A percentile compares a stretch with the other conserved stretches of the same genome.
Conservation (phyloP, 2,329 filamentous ascomycete species). For the Ophiostoma sp. region DNA sequence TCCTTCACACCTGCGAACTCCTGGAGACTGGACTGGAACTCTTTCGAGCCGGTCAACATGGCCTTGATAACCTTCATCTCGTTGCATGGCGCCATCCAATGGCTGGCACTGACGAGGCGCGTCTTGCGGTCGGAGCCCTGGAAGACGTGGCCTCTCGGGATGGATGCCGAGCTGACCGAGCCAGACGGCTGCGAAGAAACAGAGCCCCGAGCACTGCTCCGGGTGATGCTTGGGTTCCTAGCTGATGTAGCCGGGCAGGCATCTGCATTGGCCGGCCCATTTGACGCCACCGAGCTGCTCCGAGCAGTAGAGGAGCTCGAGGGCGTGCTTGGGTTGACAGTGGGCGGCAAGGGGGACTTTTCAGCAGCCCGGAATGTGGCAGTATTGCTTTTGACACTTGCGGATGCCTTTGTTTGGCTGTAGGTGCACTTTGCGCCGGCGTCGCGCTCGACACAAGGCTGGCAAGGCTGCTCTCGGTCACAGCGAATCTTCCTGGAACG, state of each 20-base stretch:
- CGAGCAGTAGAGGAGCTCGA: background rate
- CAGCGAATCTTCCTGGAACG: constrained; percentile 22
- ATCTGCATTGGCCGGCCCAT: background rate
- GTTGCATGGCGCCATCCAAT: constrained; percentile 23
- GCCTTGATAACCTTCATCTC: constrained; percentile 20
- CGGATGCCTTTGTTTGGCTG: background rate
- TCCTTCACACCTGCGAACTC: constrained; percentile 18
- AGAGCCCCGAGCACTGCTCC: background rate
- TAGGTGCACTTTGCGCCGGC: constrained; percentile 18
- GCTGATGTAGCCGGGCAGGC: background rate
- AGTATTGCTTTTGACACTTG: background rate
- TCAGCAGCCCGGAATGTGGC: background rate
- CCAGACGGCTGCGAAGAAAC: background rate
- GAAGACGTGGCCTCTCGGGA: background rate
- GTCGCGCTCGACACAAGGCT: constrained; percentile 14
- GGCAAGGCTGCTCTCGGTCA: constrained; percentile 20
- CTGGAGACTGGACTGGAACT: constrained; percentile 10
- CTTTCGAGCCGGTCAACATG: constrained; percentile 3
- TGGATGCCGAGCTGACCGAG: background rate
- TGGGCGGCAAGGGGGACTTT: background rate
- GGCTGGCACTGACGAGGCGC: constrained; percentile 16
- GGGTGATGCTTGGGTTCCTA: background rate
- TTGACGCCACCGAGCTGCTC: too few species aligned
- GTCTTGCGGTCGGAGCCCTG: constrained; percentile 16
- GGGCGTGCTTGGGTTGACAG: background rate